phyloP scores from a whole-genome alignment of 257 asterid genomes.

The Solanum pinnatisectum region DNA sequence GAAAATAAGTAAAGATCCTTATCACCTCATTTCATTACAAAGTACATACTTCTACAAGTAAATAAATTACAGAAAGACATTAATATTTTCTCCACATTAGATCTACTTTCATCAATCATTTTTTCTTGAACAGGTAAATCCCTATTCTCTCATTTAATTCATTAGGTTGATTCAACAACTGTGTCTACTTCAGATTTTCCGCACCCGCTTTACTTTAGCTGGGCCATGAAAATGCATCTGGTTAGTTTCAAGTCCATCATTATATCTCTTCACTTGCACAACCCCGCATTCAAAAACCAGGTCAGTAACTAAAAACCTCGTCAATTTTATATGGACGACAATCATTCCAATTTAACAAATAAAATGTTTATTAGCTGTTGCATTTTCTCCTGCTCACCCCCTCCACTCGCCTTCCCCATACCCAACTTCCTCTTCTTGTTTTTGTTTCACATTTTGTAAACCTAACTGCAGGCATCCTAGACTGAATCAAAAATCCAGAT shows the following conservation, averaged over 20 bases:
- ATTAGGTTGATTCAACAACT: not conserved
- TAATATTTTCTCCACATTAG: not conserved
- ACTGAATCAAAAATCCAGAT: not conserved
- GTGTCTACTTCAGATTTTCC: not conserved
- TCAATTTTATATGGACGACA: not conserved
- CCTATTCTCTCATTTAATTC: not conserved
- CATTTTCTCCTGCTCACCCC: not conserved
- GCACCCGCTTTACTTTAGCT: not conserved
- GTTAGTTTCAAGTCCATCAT: not conserved
- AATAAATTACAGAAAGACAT: not conserved
- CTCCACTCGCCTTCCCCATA: not conserved
- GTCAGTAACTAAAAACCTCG: not conserved
- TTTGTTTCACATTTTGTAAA: not conserved
- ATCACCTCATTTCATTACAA: not conserved
- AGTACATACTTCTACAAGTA: not conserved
- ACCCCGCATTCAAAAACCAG: not conserved
- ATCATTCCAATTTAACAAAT: not conserved
- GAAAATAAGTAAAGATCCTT: not conserved
- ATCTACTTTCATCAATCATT: not conserved
- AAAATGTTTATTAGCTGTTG: not conserved
- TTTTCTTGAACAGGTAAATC: not conserved
- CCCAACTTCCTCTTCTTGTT: not conserved
- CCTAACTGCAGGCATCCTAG: not conserved
- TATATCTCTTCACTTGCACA: not conserved
- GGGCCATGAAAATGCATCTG: not conserved